Evolutionary conservation across 2,329 filamentous ascomycete genomes (phyloP), one percentile per base, ranked within the genome.

Genomic region (Fusarium subglutinans): DNA sequence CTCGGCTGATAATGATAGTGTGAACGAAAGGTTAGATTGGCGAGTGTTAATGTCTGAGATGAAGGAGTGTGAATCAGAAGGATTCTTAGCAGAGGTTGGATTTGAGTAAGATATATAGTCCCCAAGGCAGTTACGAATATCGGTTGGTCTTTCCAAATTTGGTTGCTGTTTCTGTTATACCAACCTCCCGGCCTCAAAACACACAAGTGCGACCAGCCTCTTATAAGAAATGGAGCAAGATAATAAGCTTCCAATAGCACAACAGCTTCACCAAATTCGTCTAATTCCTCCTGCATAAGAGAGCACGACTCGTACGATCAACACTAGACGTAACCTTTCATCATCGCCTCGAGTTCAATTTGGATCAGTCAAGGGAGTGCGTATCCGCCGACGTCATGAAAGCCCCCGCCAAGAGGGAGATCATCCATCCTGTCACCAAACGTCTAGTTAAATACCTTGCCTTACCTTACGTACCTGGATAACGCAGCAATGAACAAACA

Each of bases 381-480:
- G 48, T 60, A 63, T 54, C 72, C 68, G 26, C 72, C 72, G 68
- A 74, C 72, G 72, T 74, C 72, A 74, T 74, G 41, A 26, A 48
- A 48, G 28, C 14, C 47, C 41, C 53, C 41, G 15, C 50, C 44
- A 35, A 38, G 54, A 44, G 35, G 66, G 30, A 43, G 53, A 64
- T 50, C 57, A 33, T 53, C 24, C 11, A 33, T 53, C 30, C 15
- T 43, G 38, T 43, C 20, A n/a, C 35, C 37, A 43, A 55, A 55
- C 37, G 20, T 30, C 51, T 30, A 26, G 26, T 26, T 26, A n/a
- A 17, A 37, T 53, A 35, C 14, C 22, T 35, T 48, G 5, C 40
- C 40, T 35, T 48, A 7, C 40, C 40, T 41, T 11, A 13, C 18
- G 17, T 10, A 45, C 7, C 30, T 37, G 18, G 35, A 57, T 28